Conservation (phyloP, 2,329 filamentous ascomycete species). For the Colletotrichum sp. region DNA sequence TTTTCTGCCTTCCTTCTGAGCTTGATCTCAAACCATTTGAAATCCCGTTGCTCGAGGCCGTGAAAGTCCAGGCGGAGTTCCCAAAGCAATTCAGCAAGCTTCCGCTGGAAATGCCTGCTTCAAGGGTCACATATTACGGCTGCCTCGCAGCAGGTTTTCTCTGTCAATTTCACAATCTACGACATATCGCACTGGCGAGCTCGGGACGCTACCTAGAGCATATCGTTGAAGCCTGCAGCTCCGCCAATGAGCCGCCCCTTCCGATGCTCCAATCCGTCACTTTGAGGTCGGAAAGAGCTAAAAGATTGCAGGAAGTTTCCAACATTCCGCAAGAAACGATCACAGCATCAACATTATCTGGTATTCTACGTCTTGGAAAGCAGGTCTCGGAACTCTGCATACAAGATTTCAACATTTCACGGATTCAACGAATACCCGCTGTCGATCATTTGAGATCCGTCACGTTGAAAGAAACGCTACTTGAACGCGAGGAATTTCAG, state of each 20-base stretch:
- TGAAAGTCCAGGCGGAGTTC: background rate
- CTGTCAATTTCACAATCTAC: background rate
- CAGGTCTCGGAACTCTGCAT: background rate
- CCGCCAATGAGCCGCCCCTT: background rate
- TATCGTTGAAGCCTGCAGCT: background rate
- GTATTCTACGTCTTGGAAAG: background rate
- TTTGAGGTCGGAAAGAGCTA: background rate
- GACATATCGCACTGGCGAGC: background rate
- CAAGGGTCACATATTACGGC: background rate
- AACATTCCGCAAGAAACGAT: background rate
- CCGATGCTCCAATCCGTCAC: background rate
- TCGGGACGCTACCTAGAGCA: background rate
- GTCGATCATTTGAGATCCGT: background rate
- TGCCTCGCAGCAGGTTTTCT: background rate
- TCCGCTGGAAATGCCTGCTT: background rate
- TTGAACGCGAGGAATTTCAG: background rate
- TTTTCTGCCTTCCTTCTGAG: background rate
- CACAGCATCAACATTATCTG: background rate
- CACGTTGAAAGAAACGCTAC: background rate
- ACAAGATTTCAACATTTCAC: background rate
- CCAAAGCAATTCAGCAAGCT: background rate
- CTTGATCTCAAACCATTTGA: background rate
- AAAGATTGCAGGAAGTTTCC: background rate
- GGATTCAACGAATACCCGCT: background rate
- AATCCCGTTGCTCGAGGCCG: background rate